Conservation (phyloP, 495 filamentous ascomycete genomes). For the Talaromyces trachyspermus region DNA sequence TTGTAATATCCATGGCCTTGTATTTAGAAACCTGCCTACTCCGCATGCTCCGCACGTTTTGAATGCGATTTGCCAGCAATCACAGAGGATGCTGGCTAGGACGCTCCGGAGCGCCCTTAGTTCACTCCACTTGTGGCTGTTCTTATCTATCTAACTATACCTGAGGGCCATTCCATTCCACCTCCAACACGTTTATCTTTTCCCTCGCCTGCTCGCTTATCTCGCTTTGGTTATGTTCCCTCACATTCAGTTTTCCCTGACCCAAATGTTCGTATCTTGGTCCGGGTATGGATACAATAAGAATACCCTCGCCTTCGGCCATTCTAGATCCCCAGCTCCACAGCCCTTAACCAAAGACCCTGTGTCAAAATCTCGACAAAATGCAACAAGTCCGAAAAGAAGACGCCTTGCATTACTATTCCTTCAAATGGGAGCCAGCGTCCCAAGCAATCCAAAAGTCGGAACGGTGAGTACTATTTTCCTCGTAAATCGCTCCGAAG, state of each 20-base stretch:
- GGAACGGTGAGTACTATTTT: slow-evolving; percentile 52
- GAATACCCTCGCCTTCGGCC: slow-evolving; percentile 56
- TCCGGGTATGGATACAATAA: slow-evolving; percentile 52
- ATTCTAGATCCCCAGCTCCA: slow-evolving; percentile 43
- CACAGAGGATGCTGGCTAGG: too few species aligned
- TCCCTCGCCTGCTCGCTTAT: neutral
- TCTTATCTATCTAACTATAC: slow-evolving; percentile 2
- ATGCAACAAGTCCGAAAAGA: slow-evolving; percentile 11
- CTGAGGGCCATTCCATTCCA: neutral
- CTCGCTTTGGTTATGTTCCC: slow-evolving; percentile 4
- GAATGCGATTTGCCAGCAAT: too few species aligned
- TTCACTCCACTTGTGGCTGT: slow-evolving; percentile 2
- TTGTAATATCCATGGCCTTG: too few species aligned
- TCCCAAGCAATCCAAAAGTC: slow-evolving; percentile 75
- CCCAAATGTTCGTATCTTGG: neutral
- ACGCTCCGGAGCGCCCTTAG: too few species aligned
- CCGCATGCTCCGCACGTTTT: too few species aligned
- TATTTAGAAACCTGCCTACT: too few species aligned
- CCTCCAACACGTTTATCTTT: neutral
- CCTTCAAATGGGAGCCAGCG: slow-evolving; percentile 17
- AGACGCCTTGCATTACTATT: slow-evolving; percentile 5
- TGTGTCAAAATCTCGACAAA: slow-evolving; percentile 13
- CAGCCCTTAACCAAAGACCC: slow-evolving; percentile 7
- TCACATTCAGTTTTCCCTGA: neutral
- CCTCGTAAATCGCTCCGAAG: neutral